These are phyloP conservation scores for Syzygium jambos DNA, from an alignment of 345 rosid genomes.

Conservation along the genomic window DNA sequence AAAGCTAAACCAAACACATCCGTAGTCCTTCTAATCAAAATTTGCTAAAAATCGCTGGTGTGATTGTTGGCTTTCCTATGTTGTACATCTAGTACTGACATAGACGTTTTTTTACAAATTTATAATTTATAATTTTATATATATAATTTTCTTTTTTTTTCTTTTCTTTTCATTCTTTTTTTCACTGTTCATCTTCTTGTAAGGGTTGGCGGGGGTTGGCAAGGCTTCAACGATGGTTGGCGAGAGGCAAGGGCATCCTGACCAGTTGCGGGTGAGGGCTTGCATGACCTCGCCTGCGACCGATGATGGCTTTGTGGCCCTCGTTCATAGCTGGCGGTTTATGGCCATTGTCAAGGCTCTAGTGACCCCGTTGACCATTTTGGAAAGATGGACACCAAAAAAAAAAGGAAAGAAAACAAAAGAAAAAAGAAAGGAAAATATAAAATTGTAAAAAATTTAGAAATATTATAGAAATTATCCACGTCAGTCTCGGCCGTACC, in stretches of 20 bases:
- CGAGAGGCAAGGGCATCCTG: neutral
- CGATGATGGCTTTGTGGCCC: neutral
- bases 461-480: too few species aligned
- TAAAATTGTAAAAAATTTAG: too few species aligned
- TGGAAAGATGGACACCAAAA: neutral
- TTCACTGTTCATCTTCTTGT: neutral
- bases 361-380: accelerated
- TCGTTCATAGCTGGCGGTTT: accelerated
- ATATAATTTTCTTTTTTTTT: too few species aligned
- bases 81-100: accelerated
- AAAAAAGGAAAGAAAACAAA: too few species aligned
- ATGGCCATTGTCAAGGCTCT: neutral
- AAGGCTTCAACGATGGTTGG: neutral
- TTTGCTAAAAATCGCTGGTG: accelerated
- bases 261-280: too few species aligned
- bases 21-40: accelerated
- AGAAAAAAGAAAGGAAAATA: too few species aligned
- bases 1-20: neutral
- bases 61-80: neutral
- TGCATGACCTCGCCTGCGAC: accelerated
- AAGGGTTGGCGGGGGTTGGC: accelerated
- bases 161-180: neutral
- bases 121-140: too few species aligned
- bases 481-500: accelerated
- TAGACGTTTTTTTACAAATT: accelerated